Base-by-base conservation (phyloP, 164 flowering plant genomes). In the Malania oleifera region DNA sequence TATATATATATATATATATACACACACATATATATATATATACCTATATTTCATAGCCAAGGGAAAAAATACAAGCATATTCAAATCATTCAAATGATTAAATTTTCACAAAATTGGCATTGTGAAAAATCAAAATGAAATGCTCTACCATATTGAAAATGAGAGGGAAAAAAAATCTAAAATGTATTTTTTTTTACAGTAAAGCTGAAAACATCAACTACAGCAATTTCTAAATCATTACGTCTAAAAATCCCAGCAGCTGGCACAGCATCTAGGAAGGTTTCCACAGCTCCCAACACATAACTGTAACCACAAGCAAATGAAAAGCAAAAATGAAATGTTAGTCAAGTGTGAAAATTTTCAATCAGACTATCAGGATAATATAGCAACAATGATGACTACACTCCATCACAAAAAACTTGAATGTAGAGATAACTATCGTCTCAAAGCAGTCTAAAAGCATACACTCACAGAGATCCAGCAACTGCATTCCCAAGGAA, bases 401-500 rank as follows among this genome's bases (percentile, higher is more conserved):
- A 27, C 31, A 47, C 24, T 51, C 45, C 38, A 47, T 46, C 13
- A 19, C 31, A 55, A 17, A 14, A 39, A 24, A 20, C 6, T 52
- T 28, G 31, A 48, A 13, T 20, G 52, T 43, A 7, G n/a, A 61
- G 8, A 35, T 44, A 24, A 50, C 17, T 48, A 37, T 17, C 26
- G 37, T 44, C 46, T 48, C 39, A 62, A 43, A 26, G 25, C 54
- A 53, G 52, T 45, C 52, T n/a, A 60, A n/a, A 9, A 56, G 4
- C 22, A 18, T 29, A 61, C 59, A 82, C 99, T 91, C 70, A 95
- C 99, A 95, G 70, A 52, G 99, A 77, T 65, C 96, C 99, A 63
- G 97, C 96, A 70, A 89, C 96, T 9, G 99, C 99, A 82, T 85
- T 95, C 59, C 99, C 99, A 57, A 95, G 93, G 65, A 95, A 95